Base-by-base conservation (phyloP, 192 early-diverging fungal species). In the Linnemannia exigua region DNA sequence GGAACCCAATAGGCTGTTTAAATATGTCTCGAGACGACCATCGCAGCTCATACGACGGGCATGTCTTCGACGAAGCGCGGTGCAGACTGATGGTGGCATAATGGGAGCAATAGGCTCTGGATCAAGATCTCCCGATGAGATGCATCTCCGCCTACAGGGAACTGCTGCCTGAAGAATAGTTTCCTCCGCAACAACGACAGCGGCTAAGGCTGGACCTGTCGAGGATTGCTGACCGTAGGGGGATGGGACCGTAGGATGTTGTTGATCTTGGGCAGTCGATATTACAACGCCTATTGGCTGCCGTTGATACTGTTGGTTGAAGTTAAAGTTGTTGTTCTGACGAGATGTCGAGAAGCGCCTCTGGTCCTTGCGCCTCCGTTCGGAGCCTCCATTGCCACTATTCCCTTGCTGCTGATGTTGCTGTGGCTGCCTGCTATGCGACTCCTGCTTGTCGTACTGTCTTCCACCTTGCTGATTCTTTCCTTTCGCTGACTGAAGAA, bases 21-120 rank as follows among this genome's bases (percentile, higher is more conserved):
- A 11, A 31, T 51, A 72, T 28, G 71, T 72, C 74, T 76, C 74
- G 2, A 76, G 38, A 31, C 74, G 74, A 0, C 48, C 75, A 52
- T 66, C 75, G 37, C 75, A 77, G 50, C 75, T 77, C 67, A 50
- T 22, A 3, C 66, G 63, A 12, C 75, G 48, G 31, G 25, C 15
- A 25, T 28, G 33, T 5, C 22, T 36, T 25, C 37, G 31, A 1
- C 47, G 33, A 37, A 51, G 41, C 1, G 75, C 37, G 17, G 33
- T 15, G 7, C 66, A 51, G n/a, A 50, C 36, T 3, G 75, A 67
- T 35, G 61, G 44, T 19, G 54, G 28, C 25, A 48, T 17, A 38
- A 47, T 67, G 15, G 75, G 44, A 3, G 75, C 20, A 15, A 69
- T 37, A 3, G 74, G 71, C 16, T 72, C 71, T 3, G 58, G n/a